Conservation (phyloP, 75 land plant species). For the Chamaecyparis obtusa region DNA sequence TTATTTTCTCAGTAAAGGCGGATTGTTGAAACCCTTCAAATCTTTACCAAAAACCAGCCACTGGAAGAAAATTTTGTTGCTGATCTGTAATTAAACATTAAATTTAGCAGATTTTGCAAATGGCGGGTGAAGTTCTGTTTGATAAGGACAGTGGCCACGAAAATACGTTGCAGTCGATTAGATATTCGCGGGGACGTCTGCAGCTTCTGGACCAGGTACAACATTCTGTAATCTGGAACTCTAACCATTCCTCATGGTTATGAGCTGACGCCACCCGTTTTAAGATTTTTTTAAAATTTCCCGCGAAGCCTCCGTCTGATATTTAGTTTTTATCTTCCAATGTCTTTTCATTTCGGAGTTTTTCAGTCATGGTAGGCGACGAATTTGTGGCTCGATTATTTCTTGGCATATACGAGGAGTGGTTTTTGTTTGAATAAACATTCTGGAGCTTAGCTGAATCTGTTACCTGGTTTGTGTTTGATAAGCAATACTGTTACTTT, state of each 20-base stretch:
- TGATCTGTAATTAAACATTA: background rate
- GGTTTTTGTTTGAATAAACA: background rate
- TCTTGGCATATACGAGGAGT: background rate
- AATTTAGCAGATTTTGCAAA: background rate
- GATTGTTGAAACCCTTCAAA: background rate
- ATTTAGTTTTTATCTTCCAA: background rate
- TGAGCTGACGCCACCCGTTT: too few species aligned
- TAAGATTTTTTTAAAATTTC: too few species aligned
- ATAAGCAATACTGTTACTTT: background rate
- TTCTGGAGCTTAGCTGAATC: background rate
- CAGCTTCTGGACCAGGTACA: constrained; percentile 87
- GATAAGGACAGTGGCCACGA: background rate
- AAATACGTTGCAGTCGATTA: constrained; percentile 44
- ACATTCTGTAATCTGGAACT: background rate
- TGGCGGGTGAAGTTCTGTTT: background rate
- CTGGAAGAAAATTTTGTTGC: background rate
- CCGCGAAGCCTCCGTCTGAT: too few species aligned
- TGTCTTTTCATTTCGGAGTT: background rate
- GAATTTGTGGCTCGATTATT: background rate
- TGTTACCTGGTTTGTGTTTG: background rate
- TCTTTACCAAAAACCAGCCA: background rate
- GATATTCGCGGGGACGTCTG: constrained; percentile 70
- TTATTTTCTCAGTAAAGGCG: background rate
- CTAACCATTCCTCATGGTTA: too few species aligned
- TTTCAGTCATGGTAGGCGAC: background rate